Base-by-base conservation (phyloP, 75 land plant species). In the Cryptomeria japonica region DNA sequence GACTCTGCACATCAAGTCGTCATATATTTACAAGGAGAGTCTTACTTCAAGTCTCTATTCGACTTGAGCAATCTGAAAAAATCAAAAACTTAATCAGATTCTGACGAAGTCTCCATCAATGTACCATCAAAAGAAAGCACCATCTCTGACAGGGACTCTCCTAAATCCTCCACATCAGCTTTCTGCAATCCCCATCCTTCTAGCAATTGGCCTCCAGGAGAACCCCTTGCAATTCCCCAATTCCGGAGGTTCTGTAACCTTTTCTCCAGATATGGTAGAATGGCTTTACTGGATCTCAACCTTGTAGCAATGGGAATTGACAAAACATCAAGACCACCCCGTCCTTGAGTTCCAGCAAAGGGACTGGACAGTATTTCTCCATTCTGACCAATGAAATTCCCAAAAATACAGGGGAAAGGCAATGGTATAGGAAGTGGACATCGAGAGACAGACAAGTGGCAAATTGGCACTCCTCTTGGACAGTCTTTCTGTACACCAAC, bases 381-480 rank as follows among this genome's bases (percentile, higher is more conserved):
- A 56, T 91, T 77, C 72, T 88, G 87, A 31, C 98, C 96, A 18
- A 96, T 85, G 34, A 12, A 79, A 80, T 85, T 90, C 16, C 91
- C 88, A 75, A 98, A 98, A 1, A 98, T 93, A 47, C 91, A 87
- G 64, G 99, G 99, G 75, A 96, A 98, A 56, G 99, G 97, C 82
- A 98, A 90, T 3, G 99, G 99, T 72, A 97, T 90, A 39, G 97
- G 93, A 61, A 98, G 94, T 39, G 99, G 99, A 87, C 92, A 95
- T 7, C n/a, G 90, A 44, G 99, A 89, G 5, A 89, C 87, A 3
- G 99, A 93, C 41, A 98, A 86, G 84, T 95, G 96, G n/a, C 87
- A 90, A 86, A 93, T 89, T 55, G 86, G 49, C 13, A 93, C 93
- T 49, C 86, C 88, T 56, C 86, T 58, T 86, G 58, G 41, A 47